phyloP scores from a whole-genome alignment of 2,329 filamentous ascomycete genomes.

The Pseudogymnoascus sp. region DNA sequence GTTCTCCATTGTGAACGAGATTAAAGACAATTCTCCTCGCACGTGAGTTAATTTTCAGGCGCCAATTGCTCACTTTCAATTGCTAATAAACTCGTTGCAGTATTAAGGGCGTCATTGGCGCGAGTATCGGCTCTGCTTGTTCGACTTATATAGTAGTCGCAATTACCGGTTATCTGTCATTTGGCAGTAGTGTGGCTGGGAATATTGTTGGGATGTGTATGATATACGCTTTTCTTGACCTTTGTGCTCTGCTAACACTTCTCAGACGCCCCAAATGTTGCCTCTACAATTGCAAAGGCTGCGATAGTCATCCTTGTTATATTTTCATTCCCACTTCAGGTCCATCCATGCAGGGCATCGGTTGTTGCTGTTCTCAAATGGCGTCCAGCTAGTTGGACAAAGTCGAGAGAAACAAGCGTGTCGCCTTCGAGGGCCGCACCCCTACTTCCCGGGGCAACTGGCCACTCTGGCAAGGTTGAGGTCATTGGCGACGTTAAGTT shows the following conservation, averaged over 20 bases:
- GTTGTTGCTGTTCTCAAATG: conserved; percentile 91
- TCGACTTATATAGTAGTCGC: conserved; percentile 84
- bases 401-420: conserved; percentile 28
- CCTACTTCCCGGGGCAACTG: conserved; percentile 36
- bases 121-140: conserved; percentile 84
- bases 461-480: conserved; percentile 39
- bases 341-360: conserved; percentile 93
- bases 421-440: conserved; percentile 33
- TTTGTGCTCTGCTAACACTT: not conserved
- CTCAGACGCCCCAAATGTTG: conserved; percentile 50
- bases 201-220: conserved; percentile 93
- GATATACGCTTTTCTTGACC: conserved; percentile 26
- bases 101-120: conserved; percentile 69
- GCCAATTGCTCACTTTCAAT: not conserved
- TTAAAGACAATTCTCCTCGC: conserved; percentile 70
- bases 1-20: conserved; percentile 97
- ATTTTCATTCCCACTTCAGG: conserved; percentile 91
- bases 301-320: conserved; percentile 94
- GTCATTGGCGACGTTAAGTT: conserved; percentile 83
- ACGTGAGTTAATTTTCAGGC: conserved; percentile 26
- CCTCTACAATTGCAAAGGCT: conserved; percentile 85
- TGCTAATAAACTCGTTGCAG: conserved; percentile 33
- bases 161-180: conserved; percentile 91
- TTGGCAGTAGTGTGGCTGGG: conserved; percentile 79
- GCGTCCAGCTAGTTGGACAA: conserved; percentile 53